Conservation (phyloP, 208 protist genomes). For the Trypanosoma theileri region DNA sequence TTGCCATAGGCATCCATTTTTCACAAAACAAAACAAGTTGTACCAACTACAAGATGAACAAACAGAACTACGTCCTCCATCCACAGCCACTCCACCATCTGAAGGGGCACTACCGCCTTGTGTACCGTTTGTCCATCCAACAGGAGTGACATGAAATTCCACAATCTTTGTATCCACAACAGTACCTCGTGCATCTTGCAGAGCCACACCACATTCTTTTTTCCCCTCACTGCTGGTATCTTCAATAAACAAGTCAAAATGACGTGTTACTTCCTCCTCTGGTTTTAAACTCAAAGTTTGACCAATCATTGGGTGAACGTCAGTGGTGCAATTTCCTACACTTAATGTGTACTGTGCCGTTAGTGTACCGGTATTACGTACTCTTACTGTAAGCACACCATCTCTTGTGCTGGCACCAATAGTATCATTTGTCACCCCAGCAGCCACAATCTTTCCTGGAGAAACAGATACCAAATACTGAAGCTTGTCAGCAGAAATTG, state of each 20-base stretch:
- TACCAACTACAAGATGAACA: conserved; percentile 30
- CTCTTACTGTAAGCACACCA: conserved; percentile 45
- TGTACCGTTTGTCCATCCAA: conserved; percentile 47
- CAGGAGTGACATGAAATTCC: conserved; percentile 32
- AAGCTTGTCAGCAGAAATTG: conserved; percentile 72
- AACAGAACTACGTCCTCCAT: conserved; percentile 28
- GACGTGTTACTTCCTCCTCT: conserved; percentile 18
- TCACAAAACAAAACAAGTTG: conserved; percentile 29
- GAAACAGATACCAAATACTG: conserved; percentile 70
- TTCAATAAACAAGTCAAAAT: conserved; percentile 58
- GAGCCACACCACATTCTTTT: conserved; percentile 43
- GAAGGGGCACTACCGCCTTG: conserved; percentile 45
- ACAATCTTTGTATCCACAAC: conserved; percentile 42
- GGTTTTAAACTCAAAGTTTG: conserved; percentile 48
- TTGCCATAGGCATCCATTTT: conserved; percentile 24
- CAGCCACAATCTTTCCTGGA: conserved; percentile 52
- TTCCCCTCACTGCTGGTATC: conserved; percentile 14
- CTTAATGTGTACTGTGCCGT: conserved; percentile 55
- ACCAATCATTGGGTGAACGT: conserved; percentile 59
- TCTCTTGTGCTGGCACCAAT: conserved; percentile 46
- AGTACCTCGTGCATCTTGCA: conserved; percentile 48
- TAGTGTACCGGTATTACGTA: conserved; percentile 64
- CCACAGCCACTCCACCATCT: conserved; percentile 42
- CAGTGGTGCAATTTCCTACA: conserved; percentile 40
- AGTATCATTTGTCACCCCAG: conserved; percentile 32